Conservation (phyloP, 768 basidiomycete species). For the Amanita muscaria region DNA sequence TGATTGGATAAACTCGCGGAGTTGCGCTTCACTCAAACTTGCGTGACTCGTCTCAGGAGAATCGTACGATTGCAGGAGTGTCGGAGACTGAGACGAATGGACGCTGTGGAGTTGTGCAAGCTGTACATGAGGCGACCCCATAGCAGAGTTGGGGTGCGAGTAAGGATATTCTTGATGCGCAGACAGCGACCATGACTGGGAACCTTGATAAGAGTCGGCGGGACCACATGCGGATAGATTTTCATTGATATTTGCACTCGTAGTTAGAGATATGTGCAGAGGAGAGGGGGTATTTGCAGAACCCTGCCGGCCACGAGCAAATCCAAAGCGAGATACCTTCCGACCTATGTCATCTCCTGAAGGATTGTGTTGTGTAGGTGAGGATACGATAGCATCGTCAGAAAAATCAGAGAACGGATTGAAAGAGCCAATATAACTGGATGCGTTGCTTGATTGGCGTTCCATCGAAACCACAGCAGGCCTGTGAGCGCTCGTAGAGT, state of each 20-base stretch:
- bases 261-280: constrained; percentile 45
- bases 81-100: constrained; percentile 25
- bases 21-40: constrained; percentile 63
- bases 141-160: constrained; percentile 24
- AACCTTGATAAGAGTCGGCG: constrained; percentile 24
- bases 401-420: constrained; percentile 66
- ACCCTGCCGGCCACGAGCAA: constrained; percentile 62
- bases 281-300: constrained; percentile 54
- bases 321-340: constrained; percentile 74
- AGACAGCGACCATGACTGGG: constrained; percentile 34
- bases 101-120: constrained; percentile 35
- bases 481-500: constrained; percentile 34
- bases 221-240: constrained; percentile 37
- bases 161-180: constrained; percentile 35
- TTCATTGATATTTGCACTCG: constrained; percentile 38
- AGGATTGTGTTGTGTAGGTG: constrained; percentile 26
- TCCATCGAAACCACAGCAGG: constrained; percentile 30
- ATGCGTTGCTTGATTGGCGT: constrained; percentile 34
- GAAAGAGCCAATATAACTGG: constrained; percentile 65
- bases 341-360: constrained; percentile 52
- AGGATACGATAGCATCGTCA: constrained; percentile 36
- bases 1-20: constrained; percentile 66
- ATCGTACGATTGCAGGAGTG: constrained; percentile 45
- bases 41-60: constrained; percentile 13
- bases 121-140: constrained; percentile 38